Conservation (phyloP, 805 yeast genomes). For the Starmera quercuum region DNA sequence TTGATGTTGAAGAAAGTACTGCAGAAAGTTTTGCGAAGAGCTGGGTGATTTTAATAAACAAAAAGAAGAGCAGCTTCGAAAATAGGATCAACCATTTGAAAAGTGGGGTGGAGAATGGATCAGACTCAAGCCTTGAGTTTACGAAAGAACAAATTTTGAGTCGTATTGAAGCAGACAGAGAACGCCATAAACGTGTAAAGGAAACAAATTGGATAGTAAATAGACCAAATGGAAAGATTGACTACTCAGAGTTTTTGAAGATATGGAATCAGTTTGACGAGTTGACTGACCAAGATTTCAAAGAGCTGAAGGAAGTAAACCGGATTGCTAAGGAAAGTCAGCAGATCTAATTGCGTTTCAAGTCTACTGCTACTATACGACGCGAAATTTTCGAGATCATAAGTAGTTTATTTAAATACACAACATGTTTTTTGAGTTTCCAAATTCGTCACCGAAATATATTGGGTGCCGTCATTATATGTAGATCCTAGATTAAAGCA, state of each 20-base stretch:
- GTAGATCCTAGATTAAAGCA: no score
- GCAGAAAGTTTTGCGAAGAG: constrained; percentile 11
- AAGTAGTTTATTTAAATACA: no score
- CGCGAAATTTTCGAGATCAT: no score
- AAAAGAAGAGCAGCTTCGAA: constrained; percentile 11
- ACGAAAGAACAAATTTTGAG: constrained; percentile 50
- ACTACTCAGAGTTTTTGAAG: constrained; percentile 42
- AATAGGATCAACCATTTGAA: constrained; percentile 6
- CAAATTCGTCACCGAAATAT: no score
- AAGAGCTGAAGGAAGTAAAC: constrained; percentile 46
- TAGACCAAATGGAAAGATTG: constrained; percentile 32
- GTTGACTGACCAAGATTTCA: constrained; percentile 39
- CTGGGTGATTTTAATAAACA: constrained; percentile 15
- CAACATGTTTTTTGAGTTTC: no score
- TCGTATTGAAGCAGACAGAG: constrained; percentile 91
- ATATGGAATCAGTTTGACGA: constrained; percentile 29
- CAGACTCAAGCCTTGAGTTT: constrained; percentile 7
- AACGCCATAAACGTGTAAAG: constrained; percentile 76
- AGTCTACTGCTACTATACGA: not conserved
- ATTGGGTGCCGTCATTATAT: no score
- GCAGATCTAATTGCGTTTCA: constrained; percentile 7
- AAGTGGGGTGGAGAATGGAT: constrained; percentile 1
- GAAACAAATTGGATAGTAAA: constrained; percentile 73
- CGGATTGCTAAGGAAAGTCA: constrained; percentile 47
- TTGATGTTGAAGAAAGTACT: not conserved